These are phyloP conservation scores for Cymbidium sinense DNA, from an alignment of 106 monocot species.

Conservation along the genomic window DNA sequence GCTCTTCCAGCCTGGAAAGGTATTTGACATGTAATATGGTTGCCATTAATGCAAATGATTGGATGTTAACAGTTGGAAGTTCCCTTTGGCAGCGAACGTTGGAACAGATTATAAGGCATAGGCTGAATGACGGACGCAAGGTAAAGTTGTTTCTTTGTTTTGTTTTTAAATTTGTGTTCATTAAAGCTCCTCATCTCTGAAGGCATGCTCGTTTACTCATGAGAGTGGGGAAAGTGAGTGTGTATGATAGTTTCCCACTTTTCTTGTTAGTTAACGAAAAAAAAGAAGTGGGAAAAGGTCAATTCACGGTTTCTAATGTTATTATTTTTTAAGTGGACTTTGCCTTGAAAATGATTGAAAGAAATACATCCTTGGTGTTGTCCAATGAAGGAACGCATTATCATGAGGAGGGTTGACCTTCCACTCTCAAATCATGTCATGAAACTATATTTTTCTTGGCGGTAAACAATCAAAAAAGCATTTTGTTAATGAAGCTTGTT, in stretches of 20 bases:
- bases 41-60: neutral
- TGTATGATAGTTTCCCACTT: neutral
- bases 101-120: constrained; percentile 54
- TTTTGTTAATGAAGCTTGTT: no score
- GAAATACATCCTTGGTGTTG: no score
- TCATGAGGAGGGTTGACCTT: no score
- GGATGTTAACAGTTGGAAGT: neutral
- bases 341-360: neutral
- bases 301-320: neutral
- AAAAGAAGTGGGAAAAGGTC: neutral
- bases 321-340: neutral
- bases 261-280: neutral
- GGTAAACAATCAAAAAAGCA: no score
- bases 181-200: neutral
- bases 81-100: constrained; percentile 42
- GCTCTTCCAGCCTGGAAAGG: constrained; percentile 45
- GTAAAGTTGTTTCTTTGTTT: constrained; percentile 16
- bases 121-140: constrained; percentile 53
- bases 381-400: no score
- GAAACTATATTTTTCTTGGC: no score
- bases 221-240: neutral
- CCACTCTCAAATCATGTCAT: no score
- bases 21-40: constrained; percentile 13
- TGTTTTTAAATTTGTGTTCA: neutral
- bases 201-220: neutral